Percentiles rank a stretch among this genome's conserved stretches.
These are phyloP conservation scores for Funneliformis geosporum DNA, from an alignment of 192 early-diverging fungal species.

Conservation along the genomic window DNA sequence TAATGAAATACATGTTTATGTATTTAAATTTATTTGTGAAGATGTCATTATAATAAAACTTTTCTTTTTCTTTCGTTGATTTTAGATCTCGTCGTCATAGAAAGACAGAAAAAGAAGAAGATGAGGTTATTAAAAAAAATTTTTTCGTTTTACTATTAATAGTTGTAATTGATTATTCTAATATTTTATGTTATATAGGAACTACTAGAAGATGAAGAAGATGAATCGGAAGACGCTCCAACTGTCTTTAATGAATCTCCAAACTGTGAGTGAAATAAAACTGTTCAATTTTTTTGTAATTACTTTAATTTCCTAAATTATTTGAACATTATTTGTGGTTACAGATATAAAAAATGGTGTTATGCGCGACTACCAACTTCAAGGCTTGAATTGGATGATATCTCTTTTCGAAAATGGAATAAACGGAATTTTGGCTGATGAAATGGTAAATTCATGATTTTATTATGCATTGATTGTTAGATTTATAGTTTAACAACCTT, in stretches of 20 bases:
- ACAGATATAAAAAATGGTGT: conserved; percentile 86
- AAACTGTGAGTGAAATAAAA: conserved; percentile 54
- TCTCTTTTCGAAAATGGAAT: conserved; percentile 96
- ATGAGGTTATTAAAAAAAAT: conserved; percentile 42
- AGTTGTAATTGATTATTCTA: not conserved
- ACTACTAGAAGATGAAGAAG: conserved; percentile 79
- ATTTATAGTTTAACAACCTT: not conserved
- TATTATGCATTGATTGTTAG: conserved; percentile 6
- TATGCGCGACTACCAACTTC: conserved; percentile 95
- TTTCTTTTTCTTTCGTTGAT: not conserved
- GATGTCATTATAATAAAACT: not conserved
- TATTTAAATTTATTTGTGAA: not conserved
- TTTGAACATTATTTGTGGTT: not conserved
- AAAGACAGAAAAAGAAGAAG: conserved; percentile 98
- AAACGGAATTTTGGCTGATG: conserved; percentile 98
- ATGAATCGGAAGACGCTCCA: conserved; percentile 50
- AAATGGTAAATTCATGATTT: conserved; percentile 69
- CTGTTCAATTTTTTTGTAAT: not conserved
- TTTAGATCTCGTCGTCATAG: conserved; percentile 77
- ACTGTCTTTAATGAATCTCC: conserved; percentile 90
- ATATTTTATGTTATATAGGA: conserved; percentile 56
- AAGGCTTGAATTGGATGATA: conserved; percentile 98
- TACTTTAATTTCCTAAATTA: not conserved
- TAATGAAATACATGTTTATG: conserved; percentile 20
- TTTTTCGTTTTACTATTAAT: not conserved